Base-by-base conservation (phyloP, 1,284 basidiomycete species). In the Acaromyces ingoldii region DNA sequence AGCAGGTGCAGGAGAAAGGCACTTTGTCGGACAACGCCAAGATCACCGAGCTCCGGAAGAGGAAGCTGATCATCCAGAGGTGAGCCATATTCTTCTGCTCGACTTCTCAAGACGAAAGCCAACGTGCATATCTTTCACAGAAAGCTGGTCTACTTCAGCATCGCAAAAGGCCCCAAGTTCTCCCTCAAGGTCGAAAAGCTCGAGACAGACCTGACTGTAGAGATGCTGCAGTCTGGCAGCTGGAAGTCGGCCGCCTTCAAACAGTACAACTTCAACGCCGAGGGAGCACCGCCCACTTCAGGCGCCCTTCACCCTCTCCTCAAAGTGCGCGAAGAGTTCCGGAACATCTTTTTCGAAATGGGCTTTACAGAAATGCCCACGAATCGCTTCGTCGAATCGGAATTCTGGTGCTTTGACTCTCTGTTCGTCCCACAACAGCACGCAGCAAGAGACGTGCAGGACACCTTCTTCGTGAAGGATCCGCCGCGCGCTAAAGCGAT, bases 331-430 rank as follows among this genome's bases (percentile, higher is more conserved):
- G 93, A 98, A 77, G 95, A 99, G 78, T 91, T 99, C 77, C 83
- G 92, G 48, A 88, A 89, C 75, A 97, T 98, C 73, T 99, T 99
- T 82, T 84, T 99, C 67, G 95, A 99, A 77, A 97, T 98, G 91
- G 95, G 95, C 92, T 99, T 98, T 79, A 86, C 91, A 53, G 95
- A 99, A 78, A 99, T 99, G 95, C 91, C 93, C 5, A 97, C 95
- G n/a, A 86, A 87, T 57, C 86, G 87, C 55, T 99, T 92, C 76
- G 91, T 99, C 55, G 95, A 99, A 78, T 95, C 91, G 24, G 88
- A 88, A 30, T 99, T 98, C 83, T 99, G 95, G 95, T 96, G 93
- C 76, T 98, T 99, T 77, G 95, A 99, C 76, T 86, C 92, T 7
- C 82, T 99, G 62, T 99, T 95, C 76, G 95, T 99, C 0, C 95